Evolutionary conservation across 108 stramenopile species (phyloP).

Genomic region (Nitzschia sp.): DNA sequence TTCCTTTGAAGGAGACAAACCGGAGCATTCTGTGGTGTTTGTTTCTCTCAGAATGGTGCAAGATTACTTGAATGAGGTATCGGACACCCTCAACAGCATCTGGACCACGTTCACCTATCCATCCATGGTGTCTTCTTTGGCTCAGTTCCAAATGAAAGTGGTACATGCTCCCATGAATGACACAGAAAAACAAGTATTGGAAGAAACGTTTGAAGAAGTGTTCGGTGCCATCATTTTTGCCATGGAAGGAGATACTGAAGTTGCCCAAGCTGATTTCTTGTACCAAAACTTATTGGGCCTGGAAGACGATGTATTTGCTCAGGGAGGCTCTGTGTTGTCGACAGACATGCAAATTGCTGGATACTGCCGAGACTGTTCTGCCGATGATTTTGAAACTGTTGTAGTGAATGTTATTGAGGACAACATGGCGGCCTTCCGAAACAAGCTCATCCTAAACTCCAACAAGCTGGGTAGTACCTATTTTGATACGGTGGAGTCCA

Average conservation of each 20-base stretch:
- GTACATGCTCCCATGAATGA: slow-evolving; percentile 17
- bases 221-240: slow-evolving; percentile 28
- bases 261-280: slow-evolving; percentile 20
- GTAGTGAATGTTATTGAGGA: slow-evolving; percentile 10
- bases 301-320: neutral
- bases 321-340: slow-evolving; percentile 1
- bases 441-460: slow-evolving; percentile 9
- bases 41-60: slow-evolving; percentile 22
- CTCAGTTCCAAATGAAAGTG: slow-evolving; percentile 13
- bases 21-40: slow-evolving; percentile 22
- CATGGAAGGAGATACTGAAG: slow-evolving; percentile 33
- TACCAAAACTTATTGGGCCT: slow-evolving; percentile 12
- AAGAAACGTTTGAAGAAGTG: slow-evolving; percentile 21
- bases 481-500: slow-evolving; percentile 9
- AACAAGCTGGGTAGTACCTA: slow-evolving; percentile 7
- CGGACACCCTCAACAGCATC: neutral
- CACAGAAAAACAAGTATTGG: slow-evolving; percentile 22
- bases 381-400: slow-evolving; percentile 10
- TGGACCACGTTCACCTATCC: slow-evolving; percentile 22
- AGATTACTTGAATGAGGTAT: slow-evolving; percentile 18
- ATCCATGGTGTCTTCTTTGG: slow-evolving; percentile 10
- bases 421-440: slow-evolving; percentile 11
- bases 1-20: slow-evolving; percentile 14
- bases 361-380: slow-evolving; percentile 24
- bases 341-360: slow-evolving; percentile 25